Conservation (phyloP, 2,329 filamentous ascomycete genomes). For the Triangularia setosa region DNA sequence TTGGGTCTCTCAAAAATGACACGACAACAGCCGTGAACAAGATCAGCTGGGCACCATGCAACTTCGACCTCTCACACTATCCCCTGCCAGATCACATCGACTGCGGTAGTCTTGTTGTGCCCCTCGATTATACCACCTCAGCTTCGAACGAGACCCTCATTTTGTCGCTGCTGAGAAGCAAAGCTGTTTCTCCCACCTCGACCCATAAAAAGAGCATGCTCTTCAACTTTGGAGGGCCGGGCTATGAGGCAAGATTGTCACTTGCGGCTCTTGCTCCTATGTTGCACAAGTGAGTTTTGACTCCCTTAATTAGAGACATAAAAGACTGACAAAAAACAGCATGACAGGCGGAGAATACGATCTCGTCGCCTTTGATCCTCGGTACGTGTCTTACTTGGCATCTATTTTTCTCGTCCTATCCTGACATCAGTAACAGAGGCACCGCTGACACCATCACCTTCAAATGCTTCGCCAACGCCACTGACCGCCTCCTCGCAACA, state of each 20-base stretch:
- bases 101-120: not conserved
- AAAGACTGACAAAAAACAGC: not conserved
- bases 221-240: constrained; percentile 12
- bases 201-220: constrained; percentile 8
- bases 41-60: not conserved
- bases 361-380: constrained; percentile 9
- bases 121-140: not conserved
- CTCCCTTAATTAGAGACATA: not conserved
- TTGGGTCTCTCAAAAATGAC: not conserved
- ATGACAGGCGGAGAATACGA: constrained; percentile 12
- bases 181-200: not conserved
- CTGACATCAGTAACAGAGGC: not conserved
- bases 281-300: not conserved
- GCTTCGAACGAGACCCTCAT: constrained; percentile 3
- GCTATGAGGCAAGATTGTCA: not conserved
- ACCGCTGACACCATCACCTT: constrained; percentile 6
- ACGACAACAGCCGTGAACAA: not conserved
- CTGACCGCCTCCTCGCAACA: not conserved
- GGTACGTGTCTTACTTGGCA: not conserved
- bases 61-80: not conserved
- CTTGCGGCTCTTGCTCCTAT: not conserved
- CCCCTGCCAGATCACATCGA: not conserved
- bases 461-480: constrained; percentile 2
- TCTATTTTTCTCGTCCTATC: not conserved
- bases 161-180: constrained; percentile 7